These are phyloP conservation scores for Exserohilum rostratum DNA, from an alignment of 2,329 filamentous ascomycete genomes.

Conservation along the genomic window DNA sequence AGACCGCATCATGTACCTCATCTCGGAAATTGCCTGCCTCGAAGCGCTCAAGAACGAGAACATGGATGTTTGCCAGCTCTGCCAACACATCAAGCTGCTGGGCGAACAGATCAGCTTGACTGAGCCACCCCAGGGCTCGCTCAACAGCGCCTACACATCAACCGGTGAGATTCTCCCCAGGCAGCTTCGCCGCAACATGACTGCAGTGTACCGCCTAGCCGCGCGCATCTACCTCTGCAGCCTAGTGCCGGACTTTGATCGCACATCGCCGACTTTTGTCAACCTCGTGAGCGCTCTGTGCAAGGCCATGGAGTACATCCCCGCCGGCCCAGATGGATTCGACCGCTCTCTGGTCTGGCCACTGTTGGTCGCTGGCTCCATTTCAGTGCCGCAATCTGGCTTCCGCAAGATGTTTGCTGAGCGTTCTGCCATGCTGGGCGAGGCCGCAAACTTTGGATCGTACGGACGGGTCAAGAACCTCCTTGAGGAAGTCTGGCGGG, in stretches of 20 bases:
- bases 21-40: slow-evolving; percentile 95
- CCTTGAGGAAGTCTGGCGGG: slow-evolving; percentile 79
- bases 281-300: slow-evolving; percentile 80
- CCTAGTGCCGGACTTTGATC: slow-evolving; percentile 85
- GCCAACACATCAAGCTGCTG: slow-evolving; percentile 86
- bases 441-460: slow-evolving; percentile 78
- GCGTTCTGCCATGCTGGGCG: slow-evolving; percentile 75
- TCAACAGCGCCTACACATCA: slow-evolving; percentile 60
- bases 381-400: slow-evolving; percentile 71
- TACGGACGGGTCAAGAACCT: slow-evolving; percentile 83
- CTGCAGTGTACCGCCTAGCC: slow-evolving; percentile 85
- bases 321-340: slow-evolving; percentile 78
- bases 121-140: slow-evolving; percentile 61
- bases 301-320: slow-evolving; percentile 79
- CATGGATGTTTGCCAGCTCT: slow-evolving; percentile 84
- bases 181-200: slow-evolving; percentile 87
- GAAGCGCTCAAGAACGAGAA: slow-evolving; percentile 80
- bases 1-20: slow-evolving; percentile 95
- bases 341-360: slow-evolving; percentile 94
- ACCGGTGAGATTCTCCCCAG: slow-evolving; percentile 80
- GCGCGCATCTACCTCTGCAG: slow-evolving; percentile 97
- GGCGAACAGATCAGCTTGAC: slow-evolving; percentile 85
- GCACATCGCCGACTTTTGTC: slow-evolving; percentile 73
- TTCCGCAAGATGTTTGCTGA: slow-evolving; percentile 82
- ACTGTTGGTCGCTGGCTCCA: slow-evolving; percentile 82